Percentiles rank a stretch among this genome's conserved stretches.
Evolutionary conservation across 1,139 yeast species (phyloP).

Genomic region (Lodderomyces theae): DNA sequence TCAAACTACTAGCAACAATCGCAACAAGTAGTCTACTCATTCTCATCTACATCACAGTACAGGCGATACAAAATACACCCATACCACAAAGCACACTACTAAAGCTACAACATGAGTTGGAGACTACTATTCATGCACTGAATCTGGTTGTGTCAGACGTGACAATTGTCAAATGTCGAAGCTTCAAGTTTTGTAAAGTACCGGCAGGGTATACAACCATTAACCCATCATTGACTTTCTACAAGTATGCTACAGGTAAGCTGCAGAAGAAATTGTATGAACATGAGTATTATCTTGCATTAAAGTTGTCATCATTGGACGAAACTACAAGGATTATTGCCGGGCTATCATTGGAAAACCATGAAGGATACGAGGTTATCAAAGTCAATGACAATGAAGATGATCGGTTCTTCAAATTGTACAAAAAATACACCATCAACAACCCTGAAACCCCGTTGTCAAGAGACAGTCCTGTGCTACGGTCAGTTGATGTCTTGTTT

Average conservation of each 20-base stretch:
- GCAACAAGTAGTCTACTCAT: not conserved
- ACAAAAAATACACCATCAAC: constrained; percentile 9
- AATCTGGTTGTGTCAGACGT: constrained; percentile 13
- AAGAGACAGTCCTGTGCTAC: constrained; percentile 17
- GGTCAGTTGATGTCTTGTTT: constrained; percentile 26
- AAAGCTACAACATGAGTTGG: constrained; percentile 4
- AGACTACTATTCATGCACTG: not conserved
- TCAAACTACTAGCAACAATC: constrained; percentile 5
- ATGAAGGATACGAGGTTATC: constrained; percentile 10
- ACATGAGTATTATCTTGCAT: constrained; percentile 16
- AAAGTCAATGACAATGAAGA: constrained; percentile 2
- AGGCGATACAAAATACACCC: constrained; percentile 1
- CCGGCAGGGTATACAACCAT: constrained; percentile 13
- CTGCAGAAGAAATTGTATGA: constrained; percentile 5
- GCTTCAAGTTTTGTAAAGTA: constrained; percentile 8
- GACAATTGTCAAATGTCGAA: constrained; percentile 11
- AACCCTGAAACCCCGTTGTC: constrained; percentile 10
- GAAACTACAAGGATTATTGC: constrained; percentile 15
- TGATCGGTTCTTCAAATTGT: constrained; percentile 8
- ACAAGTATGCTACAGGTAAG: constrained; percentile 3
- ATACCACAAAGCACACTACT: constrained; percentile 5
- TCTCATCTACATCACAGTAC: constrained; percentile 1
- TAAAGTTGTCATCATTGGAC: constrained; percentile 13
- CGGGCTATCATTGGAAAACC: constrained; percentile 15
- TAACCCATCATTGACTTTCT: constrained; percentile 13